Evolutionary conservation across 306 rosid species (phyloP).

Genomic region (cucumber (Cucumis sativus)): DNA sequence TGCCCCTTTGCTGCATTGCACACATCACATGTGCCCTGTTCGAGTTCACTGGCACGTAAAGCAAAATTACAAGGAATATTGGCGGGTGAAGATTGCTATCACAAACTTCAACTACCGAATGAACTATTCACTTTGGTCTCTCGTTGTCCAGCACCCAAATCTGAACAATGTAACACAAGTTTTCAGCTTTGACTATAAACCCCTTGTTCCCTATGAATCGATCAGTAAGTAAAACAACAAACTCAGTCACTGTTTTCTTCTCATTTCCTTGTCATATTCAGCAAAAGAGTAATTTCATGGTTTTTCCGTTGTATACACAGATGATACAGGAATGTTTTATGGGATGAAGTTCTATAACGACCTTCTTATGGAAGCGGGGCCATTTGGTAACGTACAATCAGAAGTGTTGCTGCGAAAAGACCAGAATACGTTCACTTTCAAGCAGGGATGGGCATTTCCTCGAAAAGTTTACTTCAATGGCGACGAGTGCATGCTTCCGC

Average conservation of each 20-base stretch:
- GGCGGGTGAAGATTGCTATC: constrained; percentile 73
- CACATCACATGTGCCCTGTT: constrained; percentile 91
- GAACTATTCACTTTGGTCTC: constrained; percentile 78
- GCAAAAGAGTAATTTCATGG: too few relatives aligned
- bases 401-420: constrained; percentile 73
- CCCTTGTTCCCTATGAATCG: constrained; percentile 56
- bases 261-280: neutral
- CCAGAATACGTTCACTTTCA: constrained; percentile 63
- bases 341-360: constrained; percentile 77
- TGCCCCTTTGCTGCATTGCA: constrained; percentile 63
- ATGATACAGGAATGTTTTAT: constrained; percentile 86
- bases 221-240: constrained; percentile 46
- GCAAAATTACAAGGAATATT: constrained; percentile 68
- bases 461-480: constrained; percentile 81
- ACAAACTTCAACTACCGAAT: constrained; percentile 74
- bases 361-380: constrained; percentile 78
- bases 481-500: constrained; percentile 87
- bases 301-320: constrained; percentile 30
- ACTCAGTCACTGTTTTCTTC: neutral
- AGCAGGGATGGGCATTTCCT: constrained; percentile 96
- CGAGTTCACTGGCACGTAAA: constrained; percentile 91
- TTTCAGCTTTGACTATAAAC: constrained; percentile 85
- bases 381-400: constrained; percentile 64
- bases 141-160: constrained; percentile 86
- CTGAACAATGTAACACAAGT: constrained; percentile 85